These are phyloP conservation scores for Haemoproteus tartakovskyi DNA, from an alignment of 169 alveolate genomes.

Conservation along the genomic window DNA sequence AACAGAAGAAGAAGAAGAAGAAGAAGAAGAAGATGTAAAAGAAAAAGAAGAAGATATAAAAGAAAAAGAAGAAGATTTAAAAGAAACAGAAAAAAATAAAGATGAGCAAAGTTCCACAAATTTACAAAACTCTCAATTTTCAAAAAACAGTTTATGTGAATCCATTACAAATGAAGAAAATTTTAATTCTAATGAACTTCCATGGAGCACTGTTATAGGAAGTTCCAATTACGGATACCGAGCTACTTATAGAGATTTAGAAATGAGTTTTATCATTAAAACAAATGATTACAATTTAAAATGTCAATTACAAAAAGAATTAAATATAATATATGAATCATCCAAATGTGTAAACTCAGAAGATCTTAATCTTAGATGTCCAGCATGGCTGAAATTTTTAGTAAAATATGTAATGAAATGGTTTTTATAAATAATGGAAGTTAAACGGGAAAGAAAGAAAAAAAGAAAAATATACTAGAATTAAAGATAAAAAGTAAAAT, in stretches of 20 bases:
- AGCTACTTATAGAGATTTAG: slow-evolving; percentile 75
- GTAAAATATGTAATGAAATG: slow-evolving; percentile 32
- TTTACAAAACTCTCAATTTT: too few relatives aligned
- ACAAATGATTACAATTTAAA: slow-evolving; percentile 70
- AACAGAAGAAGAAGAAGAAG: slow-evolving; percentile 40
- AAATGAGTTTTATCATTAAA: slow-evolving; percentile 72
- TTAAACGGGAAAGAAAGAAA: not conserved
- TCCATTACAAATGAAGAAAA: too few relatives aligned
- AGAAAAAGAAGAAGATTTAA: too few relatives aligned
- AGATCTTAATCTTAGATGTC: slow-evolving; percentile 55
- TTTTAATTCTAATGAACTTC: slow-evolving; percentile 27
- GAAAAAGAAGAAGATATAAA: too few relatives aligned
- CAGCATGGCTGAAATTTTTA: slow-evolving; percentile 7
- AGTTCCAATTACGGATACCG: slow-evolving; percentile 78
- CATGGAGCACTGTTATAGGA: slow-evolving; percentile 77
- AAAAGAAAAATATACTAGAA: too few relatives aligned
- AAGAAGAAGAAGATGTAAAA: too few relatives aligned
- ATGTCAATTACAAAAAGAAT: slow-evolving; percentile 69
- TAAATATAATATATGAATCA: slow-evolving; percentile 66
- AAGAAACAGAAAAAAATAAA: too few relatives aligned
- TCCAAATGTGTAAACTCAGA: slow-evolving; percentile 64
- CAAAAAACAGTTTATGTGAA: too few relatives aligned
- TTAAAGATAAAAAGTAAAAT: too few relatives aligned
- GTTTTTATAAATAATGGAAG: too few relatives aligned
- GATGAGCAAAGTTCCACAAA: too few relatives aligned